Base-by-base conservation (phyloP, 805 yeast genomes). In the Candida sithepensis region DNA sequence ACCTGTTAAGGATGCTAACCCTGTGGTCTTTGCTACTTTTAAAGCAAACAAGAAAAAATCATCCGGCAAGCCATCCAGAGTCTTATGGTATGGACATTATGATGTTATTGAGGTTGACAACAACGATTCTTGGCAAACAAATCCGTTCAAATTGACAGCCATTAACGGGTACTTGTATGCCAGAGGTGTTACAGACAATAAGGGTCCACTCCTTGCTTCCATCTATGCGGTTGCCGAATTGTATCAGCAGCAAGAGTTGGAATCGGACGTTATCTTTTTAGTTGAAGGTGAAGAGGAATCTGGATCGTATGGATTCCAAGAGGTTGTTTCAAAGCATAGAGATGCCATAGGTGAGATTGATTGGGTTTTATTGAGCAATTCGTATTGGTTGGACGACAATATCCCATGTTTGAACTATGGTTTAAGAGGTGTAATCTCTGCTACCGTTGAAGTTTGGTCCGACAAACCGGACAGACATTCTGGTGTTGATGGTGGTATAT, bases 211-310 rank as follows among this genome's bases (percentile, higher is more conserved):
- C 8, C 67, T 90, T 12, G 96, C 97, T 2, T 84, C 97, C 0
- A 75, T 92, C 2, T 90, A 82, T 66, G 88, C 96, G 0, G 96
- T 86, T 18, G 91, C 94, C 0, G 88, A 86, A 45, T 66, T 89
- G 13, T 69, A 69, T 45, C 77, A 77, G 24, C 66, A 69, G 10
- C 68, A 73, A 0, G 66, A 77, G 40, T 72, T 94, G 19, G 70
- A 72, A 6, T 75, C 84, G 41, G 96, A 92, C 63, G 84, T 92
- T 3, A 81, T 86, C 0, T 91, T 94, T 57, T 60, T 92, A 14
- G 74, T 92, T 42, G 99, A 92, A 67, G 99, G 99, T 40, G 97
- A 90, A 64, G 99, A 94, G 66, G 99, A 92, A 64, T 78, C 88
- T 48, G 98, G 97, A 1, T 88, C 96, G 0, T 78, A 77, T 57